Evolutionary conservation across 306 rosid species (phyloP), one percentile per base, ranked within the genome.

Genomic region (Canavalia gladiata): DNA sequence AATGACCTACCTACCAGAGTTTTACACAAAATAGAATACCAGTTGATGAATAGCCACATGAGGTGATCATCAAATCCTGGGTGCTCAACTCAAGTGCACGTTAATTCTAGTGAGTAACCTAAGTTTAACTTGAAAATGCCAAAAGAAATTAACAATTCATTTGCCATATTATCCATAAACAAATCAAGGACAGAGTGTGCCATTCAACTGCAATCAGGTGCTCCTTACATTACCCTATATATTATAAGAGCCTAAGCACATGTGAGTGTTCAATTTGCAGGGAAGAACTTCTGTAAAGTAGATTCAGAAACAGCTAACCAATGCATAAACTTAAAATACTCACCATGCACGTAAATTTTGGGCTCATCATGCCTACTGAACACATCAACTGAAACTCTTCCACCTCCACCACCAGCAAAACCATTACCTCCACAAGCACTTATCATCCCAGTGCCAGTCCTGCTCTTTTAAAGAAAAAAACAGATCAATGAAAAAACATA

Each of bases 351-450:
- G 59, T 72, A 83, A 72, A 87, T 84, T 77, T 68, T 84, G 79
- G 89, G 89, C 47, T 83, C 89, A 39, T 87, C 89, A 37, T 87
- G 89, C 83, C 89, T 87, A 54, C 89, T 87, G 84, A 87, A 83
- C 64, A 87, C 89, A 42, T 83, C 87, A 68, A 87, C 89, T 41
- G 89, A 83, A 72, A 87, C 85, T 74, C 89, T 87, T 55, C 87
- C 89, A 0, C 89, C 89, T 0, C 89, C 89, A 6, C 89, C 89
- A 3, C 89, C 89, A 66, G 85, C 89, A 52, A 50, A 80, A 68
- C 89, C 89, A 59, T 84, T 49, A 68, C 89, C 89, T 55, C 89
- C 89, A 43, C 89, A 83, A 77, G 89, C 87, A 83, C 87, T 83
- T 72, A 87, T 84, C 52, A 77, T 70, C 74, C 89, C 89, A 76